Evolutionary conservation across 2,329 filamentous ascomycete genomes (phyloP), one percentile per base, ranked within the genome.

Genomic region (Aspergillus persii): DNA sequence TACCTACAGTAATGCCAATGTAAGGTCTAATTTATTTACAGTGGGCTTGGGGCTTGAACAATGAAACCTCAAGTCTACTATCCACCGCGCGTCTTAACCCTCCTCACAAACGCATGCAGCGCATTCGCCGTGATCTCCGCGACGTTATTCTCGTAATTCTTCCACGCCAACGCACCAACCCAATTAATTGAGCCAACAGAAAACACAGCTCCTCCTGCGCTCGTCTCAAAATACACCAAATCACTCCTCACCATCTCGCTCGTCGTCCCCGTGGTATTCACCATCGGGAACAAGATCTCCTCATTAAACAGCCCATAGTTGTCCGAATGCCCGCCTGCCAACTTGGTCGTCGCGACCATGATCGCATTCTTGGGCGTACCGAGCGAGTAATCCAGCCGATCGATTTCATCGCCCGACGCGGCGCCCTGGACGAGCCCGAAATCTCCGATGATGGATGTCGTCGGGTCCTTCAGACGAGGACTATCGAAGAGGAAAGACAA

Each of bases 381-480:
- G 12, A 70, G 63, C 6, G 47, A 58, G 54, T 68, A 63, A 53
- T 76, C 73, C n/a, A 72, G 58, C 3, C 71, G 63, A 61, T 76
- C 74, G 52, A 76, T 71, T 60, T 76, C 74, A 41, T 77, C 74
- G 12, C 72, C 73, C 52, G 65, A 69, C 8, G 71, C 72, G 23
- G 72, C 70, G 9, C 71, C 71, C 50, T 52, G 50, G 12, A 52
- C 50, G 12, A 52, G 50, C 2, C 69, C 71, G 12, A 75, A 69
- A 3, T 67, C 64, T 11, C 67, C 52, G 44, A 68, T 61, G 12
- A 67, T 15, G 12, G 31, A 23, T 4, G 30, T 23, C 5, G 50
- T 6, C 12, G 50, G 50, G n/a, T 52, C 50, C 6, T 31, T 6
- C 29, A 52, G 31, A n/a, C 50, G 50, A 6, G 50, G 30, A 23